Evolutionary conservation across 164 flowering plant genomes (phyloP).

Genomic region (Nymphaea thermarum): DNA sequence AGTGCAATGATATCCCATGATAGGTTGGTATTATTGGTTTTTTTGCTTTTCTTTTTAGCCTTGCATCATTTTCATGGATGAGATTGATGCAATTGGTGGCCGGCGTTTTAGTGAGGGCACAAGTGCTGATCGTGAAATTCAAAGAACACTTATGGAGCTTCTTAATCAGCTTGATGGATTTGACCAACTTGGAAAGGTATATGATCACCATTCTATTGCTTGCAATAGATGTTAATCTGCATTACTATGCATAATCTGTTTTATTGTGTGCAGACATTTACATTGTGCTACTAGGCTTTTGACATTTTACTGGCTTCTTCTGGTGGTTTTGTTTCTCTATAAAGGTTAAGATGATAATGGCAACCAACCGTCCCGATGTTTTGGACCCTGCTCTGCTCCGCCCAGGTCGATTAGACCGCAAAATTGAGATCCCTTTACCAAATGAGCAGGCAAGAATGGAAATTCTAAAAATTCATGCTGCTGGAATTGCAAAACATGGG

Average conservation of each 20-base stretch:
- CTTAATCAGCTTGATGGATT: slow-evolving; percentile 98
- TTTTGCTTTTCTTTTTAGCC: slow-evolving; percentile 34
- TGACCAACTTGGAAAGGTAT: slow-evolving; percentile 86
- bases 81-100: slow-evolving; percentile 97
- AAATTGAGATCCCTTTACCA: slow-evolving; percentile 91
- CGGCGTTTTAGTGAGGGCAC: slow-evolving; percentile 94
- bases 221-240: not conserved
- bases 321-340: not conserved
- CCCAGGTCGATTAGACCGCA: slow-evolving; percentile 88
- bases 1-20: not conserved
- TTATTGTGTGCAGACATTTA: not conserved
- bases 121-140: slow-evolving; percentile 95
- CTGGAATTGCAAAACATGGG: slow-evolving; percentile 94
- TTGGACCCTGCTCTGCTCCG: slow-evolving; percentile 98
- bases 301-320: not conserved
- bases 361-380: slow-evolving; percentile 93
- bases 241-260: not conserved
- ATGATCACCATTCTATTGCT: not conserved
- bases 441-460: slow-evolving; percentile 92
- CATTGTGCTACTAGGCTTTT: not conserved
- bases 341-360: slow-evolving; percentile 96
- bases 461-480: slow-evolving; percentile 88
- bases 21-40: not conserved
- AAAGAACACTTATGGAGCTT: slow-evolving; percentile 88
- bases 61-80: slow-evolving; percentile 97